Evolutionary conservation across 257 asterid species (phyloP).

Genomic region (Penstemon barbatus): DNA sequence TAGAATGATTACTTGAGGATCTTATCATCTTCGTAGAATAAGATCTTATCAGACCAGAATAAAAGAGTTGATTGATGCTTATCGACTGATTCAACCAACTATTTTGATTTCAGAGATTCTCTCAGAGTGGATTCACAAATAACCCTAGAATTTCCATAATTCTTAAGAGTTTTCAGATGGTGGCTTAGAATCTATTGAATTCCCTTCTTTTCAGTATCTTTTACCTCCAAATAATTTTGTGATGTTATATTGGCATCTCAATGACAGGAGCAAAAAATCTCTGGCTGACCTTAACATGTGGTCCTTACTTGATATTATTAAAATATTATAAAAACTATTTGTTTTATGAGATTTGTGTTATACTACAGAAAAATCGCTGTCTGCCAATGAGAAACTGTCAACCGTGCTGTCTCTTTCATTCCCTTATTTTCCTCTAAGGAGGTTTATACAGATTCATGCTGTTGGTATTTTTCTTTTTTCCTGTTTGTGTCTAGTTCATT

Average conservation of each 20-base stretch:
- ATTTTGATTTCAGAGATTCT: neutral
- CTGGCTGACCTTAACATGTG: conserved; percentile 11
- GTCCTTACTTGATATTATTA: neutral
- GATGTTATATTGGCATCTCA: too few relatives aligned
- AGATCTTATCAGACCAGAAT: neutral
- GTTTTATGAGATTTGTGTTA: conserved; percentile 4
- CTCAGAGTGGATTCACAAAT: neutral
- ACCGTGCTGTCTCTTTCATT: neutral
- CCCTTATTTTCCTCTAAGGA: neutral
- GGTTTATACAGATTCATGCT: conserved; percentile 4
- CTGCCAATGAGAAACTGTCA: neutral
- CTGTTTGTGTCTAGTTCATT: neutral
- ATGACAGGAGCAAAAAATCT: too few relatives aligned
- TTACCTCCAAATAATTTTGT: conserved; percentile 5
- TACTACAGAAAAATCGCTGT: neutral
- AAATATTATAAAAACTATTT: neutral
- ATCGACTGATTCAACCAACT: neutral
- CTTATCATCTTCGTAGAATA: neutral
- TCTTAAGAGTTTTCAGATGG: neutral
- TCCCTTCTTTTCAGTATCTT: neutral
- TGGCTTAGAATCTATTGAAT: neutral
- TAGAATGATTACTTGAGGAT: neutral
- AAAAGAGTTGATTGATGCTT: neutral
- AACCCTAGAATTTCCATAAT: neutral
- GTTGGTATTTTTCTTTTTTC: neutral